Evolutionary conservation across 2,329 filamentous ascomycete species (phyloP).

Genomic region (Chaetomiaceae sp.): DNA sequence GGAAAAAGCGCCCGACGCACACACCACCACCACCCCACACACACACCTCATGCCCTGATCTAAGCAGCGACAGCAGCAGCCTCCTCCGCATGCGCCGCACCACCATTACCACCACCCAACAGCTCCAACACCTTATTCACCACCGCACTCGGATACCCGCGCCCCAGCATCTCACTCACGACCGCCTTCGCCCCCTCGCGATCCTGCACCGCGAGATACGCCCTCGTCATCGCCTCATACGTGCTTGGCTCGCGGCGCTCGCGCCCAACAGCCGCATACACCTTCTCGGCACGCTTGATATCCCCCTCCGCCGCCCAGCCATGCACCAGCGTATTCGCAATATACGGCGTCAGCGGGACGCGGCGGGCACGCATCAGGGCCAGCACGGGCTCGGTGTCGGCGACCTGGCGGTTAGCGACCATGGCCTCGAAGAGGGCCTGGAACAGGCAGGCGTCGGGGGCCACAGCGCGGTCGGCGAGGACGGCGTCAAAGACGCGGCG

Average conservation of each 20-base stretch:
- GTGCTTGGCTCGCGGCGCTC: conserved; percentile 90
- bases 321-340: conserved; percentile 96
- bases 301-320: conserved; percentile 86
- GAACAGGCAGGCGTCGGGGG: conserved; percentile 79
- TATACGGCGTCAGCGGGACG: conserved; percentile 90
- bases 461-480: conserved; percentile 58
- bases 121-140: conserved; percentile 91
- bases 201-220: conserved; percentile 79
- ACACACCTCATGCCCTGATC: no score
- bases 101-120: conserved; percentile 52
- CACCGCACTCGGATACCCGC: conserved; percentile 87
- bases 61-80: conserved; percentile 17
- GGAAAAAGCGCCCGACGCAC: background rate
- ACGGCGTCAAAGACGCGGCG: conserved; percentile 77
- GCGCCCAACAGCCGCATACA: conserved; percentile 73
- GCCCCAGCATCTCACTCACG: conserved; percentile 82
- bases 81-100: conserved; percentile 29
- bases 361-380: conserved; percentile 65
- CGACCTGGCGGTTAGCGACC: conserved; percentile 87
- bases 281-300: conserved; percentile 67
- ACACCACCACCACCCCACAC: background rate
- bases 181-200: conserved; percentile 68
- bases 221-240: conserved; percentile 96
- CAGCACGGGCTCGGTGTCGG: conserved; percentile 67
- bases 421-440: conserved; percentile 96